Evolutionary conservation across 306 rosid species (phyloP), one percentile per base, ranked within the genome.

Genomic region (Sophora flavescens): DNA sequence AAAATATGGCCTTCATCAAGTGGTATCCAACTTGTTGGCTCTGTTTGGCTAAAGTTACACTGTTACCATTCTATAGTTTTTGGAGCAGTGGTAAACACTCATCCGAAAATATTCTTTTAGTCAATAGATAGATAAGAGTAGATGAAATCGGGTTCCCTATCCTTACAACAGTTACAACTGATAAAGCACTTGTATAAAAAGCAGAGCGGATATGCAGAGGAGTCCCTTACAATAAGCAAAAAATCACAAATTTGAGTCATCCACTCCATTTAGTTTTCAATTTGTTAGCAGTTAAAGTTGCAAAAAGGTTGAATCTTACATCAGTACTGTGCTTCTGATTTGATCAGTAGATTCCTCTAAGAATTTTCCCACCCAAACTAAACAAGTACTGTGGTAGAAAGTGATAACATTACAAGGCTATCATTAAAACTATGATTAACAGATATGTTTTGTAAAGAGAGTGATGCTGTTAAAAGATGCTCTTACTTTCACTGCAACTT

Each of bases 401-500:
- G 92, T 66, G 81, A 84, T 78, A 84, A 61, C 83, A 89, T 83
- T 79, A 74, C 72, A 83, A 82, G 79, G 91, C 81, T 48, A 91
- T 93, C 93, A 93, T 91, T 89, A 88, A 82, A 81, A 85, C 92
- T 83, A 93, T 93, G 97, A 91, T 93, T 88, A 93, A 86, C 81
- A 70, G 72, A 86, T 87, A 70, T 75, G 84, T 82, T 82, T 77
- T 85, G 82, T 75, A 82, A 80, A 77, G 88, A 85, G 61, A 68
- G 83, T 78, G 89, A 66, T 82, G 83, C 80, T 79, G 87, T 59
- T 57, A 78, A 85, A 80, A 82, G 87, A 88, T 86, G 90, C 93
- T 71, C 70, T 45, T 68, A 77, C 80, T 83, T 82, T 64, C 80
- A 56, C 82, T 83, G 87, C 72, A 89, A 85, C 90, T 89, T 88